Conservation (phyloP, 495 filamentous ascomycete species). For the Xylaria curta region DNA sequence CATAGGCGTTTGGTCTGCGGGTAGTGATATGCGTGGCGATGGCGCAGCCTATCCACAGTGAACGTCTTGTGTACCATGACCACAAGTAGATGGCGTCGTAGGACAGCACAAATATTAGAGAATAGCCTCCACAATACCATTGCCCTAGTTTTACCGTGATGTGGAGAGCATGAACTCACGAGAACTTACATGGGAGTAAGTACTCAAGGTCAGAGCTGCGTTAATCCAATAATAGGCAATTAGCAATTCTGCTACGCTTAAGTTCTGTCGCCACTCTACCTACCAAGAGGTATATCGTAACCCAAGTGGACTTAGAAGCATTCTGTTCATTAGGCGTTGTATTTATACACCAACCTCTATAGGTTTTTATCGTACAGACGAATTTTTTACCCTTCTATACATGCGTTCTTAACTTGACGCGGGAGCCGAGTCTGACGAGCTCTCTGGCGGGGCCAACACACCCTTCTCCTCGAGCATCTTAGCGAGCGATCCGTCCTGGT, state of each 20-base stretch:
- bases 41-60: conserved; percentile 65
- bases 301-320: neutral
- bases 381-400: neutral
- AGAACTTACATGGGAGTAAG: neutral
- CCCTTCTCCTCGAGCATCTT: conserved; percentile 90
- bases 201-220: neutral
- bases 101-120: neutral
- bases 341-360: conserved; percentile 23
- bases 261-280: neutral
- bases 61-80: neutral
- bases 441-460: conserved; percentile 62
- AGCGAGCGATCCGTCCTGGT: conserved; percentile 92
- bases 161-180: neutral
- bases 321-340: conserved; percentile 9
- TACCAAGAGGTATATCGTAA: neutral
- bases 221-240: neutral
- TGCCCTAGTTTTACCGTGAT: neutral
- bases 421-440: neutral
- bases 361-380: conserved; percentile 21
- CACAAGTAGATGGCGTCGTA: neutral
- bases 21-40: conserved; percentile 89
- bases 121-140: neutral
- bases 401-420: conserved; percentile 27
- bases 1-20: conserved; percentile 75
- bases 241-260: neutral